Evolutionary conservation across 345 rosid genomes (phyloP).

Genomic region (Leavenworthia alabamica): DNA sequence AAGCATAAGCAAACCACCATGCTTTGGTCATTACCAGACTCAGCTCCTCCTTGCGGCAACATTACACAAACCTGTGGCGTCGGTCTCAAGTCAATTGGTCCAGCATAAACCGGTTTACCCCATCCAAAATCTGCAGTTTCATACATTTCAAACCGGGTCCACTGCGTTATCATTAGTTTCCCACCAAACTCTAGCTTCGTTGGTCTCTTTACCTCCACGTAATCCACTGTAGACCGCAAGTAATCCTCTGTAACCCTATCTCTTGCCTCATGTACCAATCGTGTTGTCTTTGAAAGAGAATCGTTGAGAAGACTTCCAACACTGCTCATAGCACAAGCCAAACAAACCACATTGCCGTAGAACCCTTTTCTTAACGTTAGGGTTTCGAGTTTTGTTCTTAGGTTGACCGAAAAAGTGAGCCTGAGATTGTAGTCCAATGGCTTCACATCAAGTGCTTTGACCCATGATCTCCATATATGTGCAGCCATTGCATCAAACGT

Average conservation of each 20-base stretch:
- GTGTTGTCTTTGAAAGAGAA: slow-evolving; percentile 41
- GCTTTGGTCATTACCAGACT: slow-evolving; percentile 39
- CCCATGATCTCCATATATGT: slow-evolving; percentile 93
- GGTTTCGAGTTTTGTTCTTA: slow-evolving; percentile 54
- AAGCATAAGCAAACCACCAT: slow-evolving; percentile 76
- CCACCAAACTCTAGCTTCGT: slow-evolving; percentile 80
- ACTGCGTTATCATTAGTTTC: slow-evolving; percentile 78
- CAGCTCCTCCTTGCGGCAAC: slow-evolving; percentile 58
- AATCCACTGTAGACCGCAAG: slow-evolving; percentile 59
- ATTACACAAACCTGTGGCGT: slow-evolving; percentile 88
- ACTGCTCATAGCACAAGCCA: slow-evolving; percentile 68
- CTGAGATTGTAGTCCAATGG: slow-evolving; percentile 63
- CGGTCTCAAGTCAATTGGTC: slow-evolving; percentile 81
- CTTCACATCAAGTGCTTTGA: slow-evolving; percentile 69
- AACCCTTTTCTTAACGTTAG: slow-evolving; percentile 58
- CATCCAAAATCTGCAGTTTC: slow-evolving; percentile 88
- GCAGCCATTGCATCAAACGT: slow-evolving; percentile 87
- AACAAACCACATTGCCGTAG: slow-evolving; percentile 73
- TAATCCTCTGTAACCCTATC: slow-evolving; percentile 65
- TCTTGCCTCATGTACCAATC: slow-evolving; percentile 59
- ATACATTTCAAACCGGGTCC: slow-evolving; percentile 79
- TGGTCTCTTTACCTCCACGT: slow-evolving; percentile 62
- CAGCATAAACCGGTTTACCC: slow-evolving; percentile 79
- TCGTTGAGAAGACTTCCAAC: slow-evolving; percentile 48
- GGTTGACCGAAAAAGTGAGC: slow-evolving; percentile 82